phyloP scores from a whole-genome alignment of 495 filamentous ascomycete genomes.

The Schizothecium vesticola region DNA sequence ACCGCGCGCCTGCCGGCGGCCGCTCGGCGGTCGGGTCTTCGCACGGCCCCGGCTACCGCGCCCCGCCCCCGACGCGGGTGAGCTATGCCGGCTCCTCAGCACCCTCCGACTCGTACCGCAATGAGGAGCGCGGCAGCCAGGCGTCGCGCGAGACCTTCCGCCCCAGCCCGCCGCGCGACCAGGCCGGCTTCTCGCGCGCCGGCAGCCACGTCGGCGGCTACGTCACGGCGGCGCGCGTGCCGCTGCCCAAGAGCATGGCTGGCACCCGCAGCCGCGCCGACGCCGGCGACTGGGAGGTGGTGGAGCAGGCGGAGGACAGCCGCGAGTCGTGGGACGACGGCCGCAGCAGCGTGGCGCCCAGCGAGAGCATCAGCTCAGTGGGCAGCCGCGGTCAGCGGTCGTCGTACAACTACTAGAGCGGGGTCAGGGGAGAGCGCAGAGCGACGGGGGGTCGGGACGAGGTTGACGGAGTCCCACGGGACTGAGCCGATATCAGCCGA shows the following conservation, averaged over 20 bases:
- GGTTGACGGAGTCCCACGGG: slow-evolving; percentile 3
- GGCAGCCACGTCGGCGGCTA: slow-evolving; percentile 8
- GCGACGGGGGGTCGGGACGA: background rate
- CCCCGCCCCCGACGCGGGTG: slow-evolving; percentile 17
- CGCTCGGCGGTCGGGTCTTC: slow-evolving; percentile 2
- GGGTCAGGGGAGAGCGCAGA: background rate
- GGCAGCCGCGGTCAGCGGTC: slow-evolving; percentile 12
- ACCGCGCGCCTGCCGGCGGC: background rate
- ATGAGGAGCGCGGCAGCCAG: slow-evolving; percentile 5
- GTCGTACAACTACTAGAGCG: background rate
- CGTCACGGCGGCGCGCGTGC: slow-evolving; percentile 11
- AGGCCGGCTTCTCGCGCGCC: slow-evolving; percentile 4
- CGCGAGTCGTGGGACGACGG: background rate
- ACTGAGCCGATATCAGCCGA: slow-evolving; percentile 3
- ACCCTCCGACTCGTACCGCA: slow-evolving; percentile 6
- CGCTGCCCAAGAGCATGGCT: slow-evolving; percentile 11
- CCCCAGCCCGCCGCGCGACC: slow-evolving; percentile 13
- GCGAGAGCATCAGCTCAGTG: slow-evolving; percentile 25
- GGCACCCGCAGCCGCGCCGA: background rate
- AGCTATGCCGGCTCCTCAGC: slow-evolving; percentile 18
- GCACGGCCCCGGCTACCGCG: slow-evolving; percentile 13
- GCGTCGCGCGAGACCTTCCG: background rate
- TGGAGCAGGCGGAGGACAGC: background rate
- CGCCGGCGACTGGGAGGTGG: slow-evolving; percentile 10
- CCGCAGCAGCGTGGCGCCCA: slow-evolving; percentile 18